phyloP scores from a whole-genome alignment of 495 filamentous ascomycete species.

The Lasiosphaeris hirsuta region DNA sequence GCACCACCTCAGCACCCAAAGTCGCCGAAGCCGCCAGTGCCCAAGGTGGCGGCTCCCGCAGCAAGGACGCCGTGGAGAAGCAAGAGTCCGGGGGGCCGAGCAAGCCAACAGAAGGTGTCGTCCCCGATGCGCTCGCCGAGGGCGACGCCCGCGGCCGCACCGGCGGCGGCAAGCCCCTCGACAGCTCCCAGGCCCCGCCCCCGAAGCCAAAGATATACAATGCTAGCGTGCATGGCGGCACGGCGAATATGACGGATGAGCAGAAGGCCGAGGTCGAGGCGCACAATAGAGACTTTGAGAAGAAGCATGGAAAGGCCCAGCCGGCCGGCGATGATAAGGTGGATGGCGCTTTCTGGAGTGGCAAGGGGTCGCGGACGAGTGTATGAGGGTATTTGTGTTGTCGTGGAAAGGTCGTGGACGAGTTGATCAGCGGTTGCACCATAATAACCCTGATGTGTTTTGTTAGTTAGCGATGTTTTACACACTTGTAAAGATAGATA shows the following conservation, averaged over 20 bases:
- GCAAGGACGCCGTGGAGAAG: conserved; percentile 37
- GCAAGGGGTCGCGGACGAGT: conserved; percentile 12
- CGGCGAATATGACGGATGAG: conserved; percentile 38
- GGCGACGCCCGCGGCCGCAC: conserved; percentile 34
- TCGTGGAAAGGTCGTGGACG: too few relatives aligned
- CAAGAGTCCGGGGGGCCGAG: background rate
- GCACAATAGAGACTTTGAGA: conserved; percentile 51
- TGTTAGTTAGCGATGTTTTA: too few relatives aligned
- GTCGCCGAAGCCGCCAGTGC: conserved; percentile 40
- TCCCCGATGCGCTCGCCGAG: conserved; percentile 25
- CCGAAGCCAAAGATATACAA: conserved; percentile 47
- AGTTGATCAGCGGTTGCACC: too few relatives aligned
- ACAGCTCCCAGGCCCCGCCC: conserved; percentile 37
- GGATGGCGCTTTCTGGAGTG: conserved; percentile 47
- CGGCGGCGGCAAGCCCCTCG: conserved; percentile 38
- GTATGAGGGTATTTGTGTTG: too few relatives aligned
- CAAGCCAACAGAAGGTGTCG: conserved; percentile 24
- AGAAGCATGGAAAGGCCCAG: conserved; percentile 41
- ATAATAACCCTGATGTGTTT: too few relatives aligned
- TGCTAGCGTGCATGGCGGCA: conserved; percentile 31
- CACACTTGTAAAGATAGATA: too few relatives aligned
- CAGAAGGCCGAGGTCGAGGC: conserved; percentile 49
- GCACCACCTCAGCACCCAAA: conserved; percentile 22
- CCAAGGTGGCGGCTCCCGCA: conserved; percentile 42
- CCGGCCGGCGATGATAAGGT: conserved; percentile 44